Evolutionary conservation across 257 asterid genomes (phyloP), one percentile per base, ranked within the genome.

Genomic region (Jacaranda copaia): DNA sequence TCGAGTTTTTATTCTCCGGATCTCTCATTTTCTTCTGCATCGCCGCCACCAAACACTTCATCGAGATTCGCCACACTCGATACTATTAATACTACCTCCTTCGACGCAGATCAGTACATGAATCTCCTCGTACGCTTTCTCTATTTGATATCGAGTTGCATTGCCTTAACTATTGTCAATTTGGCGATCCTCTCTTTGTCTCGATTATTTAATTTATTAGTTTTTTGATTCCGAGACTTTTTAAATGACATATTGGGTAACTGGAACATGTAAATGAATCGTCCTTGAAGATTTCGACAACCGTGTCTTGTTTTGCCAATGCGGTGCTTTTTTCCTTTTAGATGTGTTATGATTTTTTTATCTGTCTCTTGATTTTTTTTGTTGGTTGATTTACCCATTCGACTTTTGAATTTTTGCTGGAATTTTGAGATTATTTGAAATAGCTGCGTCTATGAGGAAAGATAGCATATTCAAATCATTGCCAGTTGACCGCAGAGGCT

Each of bases 61-160:
- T 89, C 98, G 67, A 88, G 99, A 89, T 96, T 90, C 65, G 98
- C 99, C 66, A 96, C 99, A 4, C 88, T 96, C 67, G 99, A 96
- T 66, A 91, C 99, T 32, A 96, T 96, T 86, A 92, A 96, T 66
- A 93, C 98, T 43, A 77, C 90, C 63, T 72, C 96, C 16, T 96
- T 96, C 82, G 97, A 93, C 82, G 93, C 95, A 76, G 93, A 96
- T 86, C 96, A 85, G 82, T 96, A 96, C 87, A 96, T 96, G 98
- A 96, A 96, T 90, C 96, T 93, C 42, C 98, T 96, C 48, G 99
- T 93, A 88, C 48, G 86, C 40, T 42, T 79, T 70, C 77, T 25
- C 56, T 11, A 11, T 64, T 60, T 10, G 18, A 32, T 38, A 74
- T 42, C 36, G 13, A 7, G 15, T 58, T n/a, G 11, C 58, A 40